A percentile compares a stretch with the other conserved stretches of the same genome.
These are phyloP conservation scores for Pseudoneurospora amorphoporcata DNA, from an alignment of 495 filamentous ascomycete genomes.

Conservation along the genomic window DNA sequence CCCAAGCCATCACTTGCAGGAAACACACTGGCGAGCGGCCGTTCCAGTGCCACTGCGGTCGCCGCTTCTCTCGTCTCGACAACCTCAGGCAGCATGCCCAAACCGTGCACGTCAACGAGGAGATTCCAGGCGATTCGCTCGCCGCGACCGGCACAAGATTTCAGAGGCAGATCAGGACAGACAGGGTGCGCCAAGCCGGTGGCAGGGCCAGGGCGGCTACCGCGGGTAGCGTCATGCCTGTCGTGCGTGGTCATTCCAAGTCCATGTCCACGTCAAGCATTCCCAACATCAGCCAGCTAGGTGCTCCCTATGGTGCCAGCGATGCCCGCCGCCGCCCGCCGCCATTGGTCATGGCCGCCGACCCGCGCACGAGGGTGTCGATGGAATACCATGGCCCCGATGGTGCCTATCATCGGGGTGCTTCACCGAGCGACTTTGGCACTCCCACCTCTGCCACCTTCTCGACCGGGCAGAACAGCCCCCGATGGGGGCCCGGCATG, in stretches of 20 bases:
- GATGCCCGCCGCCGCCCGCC: slow-evolving; percentile 65
- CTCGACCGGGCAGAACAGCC: slow-evolving; percentile 61
- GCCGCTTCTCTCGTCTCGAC: slow-evolving; percentile 92
- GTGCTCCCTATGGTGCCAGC: slow-evolving; percentile 53
- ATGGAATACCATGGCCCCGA: slow-evolving; percentile 50
- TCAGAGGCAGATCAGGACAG: slow-evolving; percentile 84
- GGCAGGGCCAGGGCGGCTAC: slow-evolving; percentile 68
- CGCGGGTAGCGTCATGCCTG: slow-evolving; percentile 49
- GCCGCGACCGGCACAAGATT: slow-evolving; percentile 91
- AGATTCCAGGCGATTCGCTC: slow-evolving; percentile 86
- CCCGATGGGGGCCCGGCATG: slow-evolving; percentile 52
- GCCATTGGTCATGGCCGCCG: slow-evolving; percentile 62
- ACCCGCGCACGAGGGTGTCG: slow-evolving; percentile 50
- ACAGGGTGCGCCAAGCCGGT: slow-evolving; percentile 56
- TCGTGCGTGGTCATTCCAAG: slow-evolving; percentile 71
- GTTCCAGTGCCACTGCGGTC: slow-evolving; percentile 92
- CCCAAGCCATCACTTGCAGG: slow-evolving; percentile 28
- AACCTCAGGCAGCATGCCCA: slow-evolving; percentile 96
- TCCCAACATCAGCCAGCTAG: slow-evolving; percentile 53
- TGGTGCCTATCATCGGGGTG: slow-evolving; percentile 42
- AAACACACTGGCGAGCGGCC: slow-evolving; percentile 98
- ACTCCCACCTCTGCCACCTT: slow-evolving; percentile 67
- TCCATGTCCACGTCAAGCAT: slow-evolving; percentile 70
- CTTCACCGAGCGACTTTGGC: slow-evolving; percentile 61
- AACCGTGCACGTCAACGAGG: slow-evolving; percentile 95